Percentiles rank a stretch among this genome's conserved stretches.
These are phyloP conservation scores for Tuber indicum DNA, from an alignment of 495 filamentous ascomycete genomes.

Conservation along the genomic window DNA sequence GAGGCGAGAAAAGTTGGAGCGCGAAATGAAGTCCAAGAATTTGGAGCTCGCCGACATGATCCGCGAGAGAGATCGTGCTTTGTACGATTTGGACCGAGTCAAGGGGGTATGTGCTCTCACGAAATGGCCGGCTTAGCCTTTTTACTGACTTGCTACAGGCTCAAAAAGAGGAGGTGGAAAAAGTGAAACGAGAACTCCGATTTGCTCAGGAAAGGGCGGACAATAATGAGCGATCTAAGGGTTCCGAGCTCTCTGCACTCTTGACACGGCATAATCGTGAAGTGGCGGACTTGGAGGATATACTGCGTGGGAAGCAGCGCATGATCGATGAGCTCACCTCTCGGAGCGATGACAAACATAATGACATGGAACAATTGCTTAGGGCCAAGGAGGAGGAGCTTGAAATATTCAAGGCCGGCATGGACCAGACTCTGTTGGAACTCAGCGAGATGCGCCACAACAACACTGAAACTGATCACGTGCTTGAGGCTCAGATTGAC, in stretches of 20 bases:
- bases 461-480: conserved; percentile 63
- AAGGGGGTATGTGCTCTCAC: conserved; percentile 48
- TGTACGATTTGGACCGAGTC: conserved; percentile 82
- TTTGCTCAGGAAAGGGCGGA: conserved; percentile 89
- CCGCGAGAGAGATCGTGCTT: conserved; percentile 85
- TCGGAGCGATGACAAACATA: conserved; percentile 70
- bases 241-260: conserved; percentile 87
- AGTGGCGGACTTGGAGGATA: conserved; percentile 91
- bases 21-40: conserved; percentile 98
- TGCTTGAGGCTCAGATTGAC: conserved; percentile 84
- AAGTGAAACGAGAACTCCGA: conserved; percentile 90
- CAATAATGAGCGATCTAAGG: conserved; percentile 85
- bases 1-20: conserved; percentile 83
- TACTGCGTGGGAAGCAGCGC: conserved; percentile 79
- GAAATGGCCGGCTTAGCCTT: background rate
- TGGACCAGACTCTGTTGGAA: conserved; percentile 90
- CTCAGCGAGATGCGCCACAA: conserved; percentile 67
- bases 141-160: conserved; percentile 43
- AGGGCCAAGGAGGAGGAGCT: conserved; percentile 95
- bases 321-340: conserved; percentile 75
- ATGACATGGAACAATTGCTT: conserved; percentile 74
- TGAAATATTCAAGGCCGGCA: conserved; percentile 90
- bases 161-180: conserved; percentile 90
- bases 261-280: conserved; percentile 93
- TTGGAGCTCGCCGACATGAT: conserved; percentile 98